These are phyloP conservation scores for Aspergillus saccharolyticus DNA, from an alignment of 495 filamentous ascomycete species.

Conservation along the genomic window DNA sequence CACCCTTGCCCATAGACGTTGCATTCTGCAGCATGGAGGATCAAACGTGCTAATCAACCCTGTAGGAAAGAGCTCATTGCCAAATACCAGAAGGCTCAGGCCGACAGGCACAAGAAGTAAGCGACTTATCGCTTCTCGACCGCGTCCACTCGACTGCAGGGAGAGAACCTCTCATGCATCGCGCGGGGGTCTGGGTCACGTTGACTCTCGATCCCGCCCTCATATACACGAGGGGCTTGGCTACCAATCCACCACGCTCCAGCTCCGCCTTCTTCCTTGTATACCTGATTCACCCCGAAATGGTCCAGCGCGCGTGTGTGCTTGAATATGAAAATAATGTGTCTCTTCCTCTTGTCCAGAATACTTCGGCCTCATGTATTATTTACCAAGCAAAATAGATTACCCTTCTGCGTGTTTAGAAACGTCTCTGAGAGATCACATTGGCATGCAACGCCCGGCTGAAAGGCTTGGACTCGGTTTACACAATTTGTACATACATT, in stretches of 20 bases:
- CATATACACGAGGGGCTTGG: not conserved
- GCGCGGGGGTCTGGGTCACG: not conserved
- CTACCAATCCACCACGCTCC: not conserved
- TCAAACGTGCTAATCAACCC: not conserved
- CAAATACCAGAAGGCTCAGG: conserved; percentile 81
- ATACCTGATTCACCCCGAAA: conserved; percentile 6
- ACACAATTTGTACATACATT: conserved; percentile 7
- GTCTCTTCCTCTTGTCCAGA: conserved; percentile 5
- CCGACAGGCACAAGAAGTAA: conserved; percentile 67
- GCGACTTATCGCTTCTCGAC: conserved; percentile 3
- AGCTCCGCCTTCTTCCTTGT: conserved; percentile 1
- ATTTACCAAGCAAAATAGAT: conserved; percentile 32
- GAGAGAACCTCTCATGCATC: not conserved
- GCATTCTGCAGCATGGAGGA: not conserved
- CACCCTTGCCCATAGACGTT: not conserved
- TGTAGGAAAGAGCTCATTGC: conserved; percentile 78
- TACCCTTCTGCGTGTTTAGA: conserved; percentile 18
- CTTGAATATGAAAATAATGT: conserved; percentile 12
- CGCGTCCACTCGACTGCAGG: not conserved
- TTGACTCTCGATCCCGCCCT: not conserved
- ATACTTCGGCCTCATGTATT: conserved; percentile 19
- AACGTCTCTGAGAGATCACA: too few relatives aligned
- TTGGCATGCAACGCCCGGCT: not conserved
- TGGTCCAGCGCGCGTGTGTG: conserved; percentile 9
- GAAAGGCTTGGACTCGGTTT: not conserved